Evolutionary conservation across 371 early-diverging fungal species (phyloP).

Genomic region (Gilbertella persicaria): DNA sequence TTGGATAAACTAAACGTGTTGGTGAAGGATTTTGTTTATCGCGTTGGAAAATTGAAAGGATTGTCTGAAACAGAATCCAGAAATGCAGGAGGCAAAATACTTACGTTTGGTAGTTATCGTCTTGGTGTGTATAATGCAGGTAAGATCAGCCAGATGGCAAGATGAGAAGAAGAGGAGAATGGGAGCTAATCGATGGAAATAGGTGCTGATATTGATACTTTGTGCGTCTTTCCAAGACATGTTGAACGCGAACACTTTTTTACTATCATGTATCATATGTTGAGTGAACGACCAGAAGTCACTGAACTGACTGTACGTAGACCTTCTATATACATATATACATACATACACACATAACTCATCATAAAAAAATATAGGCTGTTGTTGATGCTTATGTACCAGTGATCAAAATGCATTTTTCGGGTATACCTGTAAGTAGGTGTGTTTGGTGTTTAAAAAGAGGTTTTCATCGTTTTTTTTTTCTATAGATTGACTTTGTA

Average conservation of each 20-base stretch:
- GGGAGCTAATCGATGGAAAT: not conserved
- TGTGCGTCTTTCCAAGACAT: conserved; percentile 94
- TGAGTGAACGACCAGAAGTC: conserved; percentile 78
- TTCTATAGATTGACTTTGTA: conserved; percentile 87
- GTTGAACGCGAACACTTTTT: conserved; percentile 96
- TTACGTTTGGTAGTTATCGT: conserved; percentile 98
- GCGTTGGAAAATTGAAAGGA: conserved; percentile 62
- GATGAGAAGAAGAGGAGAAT: not conserved
- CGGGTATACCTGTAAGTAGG: conserved; percentile 74
- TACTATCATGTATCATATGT: conserved; percentile 77
- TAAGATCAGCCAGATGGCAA: conserved; percentile 13
- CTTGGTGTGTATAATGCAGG: conserved; percentile 97
- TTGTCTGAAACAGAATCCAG: conserved; percentile 80
- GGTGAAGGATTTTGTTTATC: conserved; percentile 91
- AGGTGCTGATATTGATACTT: conserved; percentile 98
- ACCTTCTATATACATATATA: not conserved
- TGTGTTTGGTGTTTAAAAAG: not conserved
- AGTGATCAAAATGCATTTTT: conserved; percentile 94
- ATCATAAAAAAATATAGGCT: conserved; percentile 44
- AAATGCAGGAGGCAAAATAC: conserved; percentile 94
- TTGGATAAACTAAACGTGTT: conserved; percentile 83
- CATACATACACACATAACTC: not conserved
- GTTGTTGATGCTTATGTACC: conserved; percentile 98
- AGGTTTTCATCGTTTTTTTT: not conserved
- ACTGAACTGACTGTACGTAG: conserved; percentile 78